phyloP scores from a whole-genome alignment of 139 green algal genomes.

The Chlorella sp. region DNA sequence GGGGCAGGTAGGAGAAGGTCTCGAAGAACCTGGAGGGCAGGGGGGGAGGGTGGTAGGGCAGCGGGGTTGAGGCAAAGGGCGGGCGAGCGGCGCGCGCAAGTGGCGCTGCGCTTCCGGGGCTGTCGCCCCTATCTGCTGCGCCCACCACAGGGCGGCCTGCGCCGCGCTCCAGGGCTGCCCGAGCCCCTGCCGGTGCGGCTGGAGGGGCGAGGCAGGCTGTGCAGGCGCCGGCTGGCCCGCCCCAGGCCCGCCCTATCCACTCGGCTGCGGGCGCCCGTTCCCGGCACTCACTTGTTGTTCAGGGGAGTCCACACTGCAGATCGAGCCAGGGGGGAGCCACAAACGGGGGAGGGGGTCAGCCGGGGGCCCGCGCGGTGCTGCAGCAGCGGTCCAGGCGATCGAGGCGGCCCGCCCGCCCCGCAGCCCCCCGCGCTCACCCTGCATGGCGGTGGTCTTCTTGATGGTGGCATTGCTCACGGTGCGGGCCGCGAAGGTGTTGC shows the following conservation, averaged over 20 bases:
- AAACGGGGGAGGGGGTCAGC: slow-evolving; percentile 9
- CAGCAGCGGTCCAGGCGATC: too few relatives aligned
- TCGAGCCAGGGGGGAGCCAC: neutral
- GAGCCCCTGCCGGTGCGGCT: neutral
- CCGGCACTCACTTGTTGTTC: slow-evolving; percentile 62
- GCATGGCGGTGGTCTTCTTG: slow-evolving; percentile 49
- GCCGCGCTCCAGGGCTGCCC: neutral
- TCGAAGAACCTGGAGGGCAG: slow-evolving; percentile 90
- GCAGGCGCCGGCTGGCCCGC: neutral
- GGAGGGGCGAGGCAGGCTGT: neutral
- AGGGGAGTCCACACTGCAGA: slow-evolving; percentile 54
- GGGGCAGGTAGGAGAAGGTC: slow-evolving; percentile 99
- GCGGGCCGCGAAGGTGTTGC: slow-evolving; percentile 42
- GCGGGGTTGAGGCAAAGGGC: neutral
- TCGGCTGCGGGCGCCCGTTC: too few relatives aligned
- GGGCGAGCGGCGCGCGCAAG: neutral
- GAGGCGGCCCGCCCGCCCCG: neutral
- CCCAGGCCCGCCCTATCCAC: neutral
- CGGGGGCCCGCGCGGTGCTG: neutral
- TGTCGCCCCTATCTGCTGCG: neutral
- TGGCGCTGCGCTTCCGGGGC: neutral
- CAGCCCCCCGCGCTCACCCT: slow-evolving; percentile 14
- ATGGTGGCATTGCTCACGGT: slow-evolving; percentile 44
- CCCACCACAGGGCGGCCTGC: neutral
- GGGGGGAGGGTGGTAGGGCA: neutral